phyloP scores from a whole-genome alignment of 2,329 filamentous ascomycete species.

The Trichophyton simii region DNA sequence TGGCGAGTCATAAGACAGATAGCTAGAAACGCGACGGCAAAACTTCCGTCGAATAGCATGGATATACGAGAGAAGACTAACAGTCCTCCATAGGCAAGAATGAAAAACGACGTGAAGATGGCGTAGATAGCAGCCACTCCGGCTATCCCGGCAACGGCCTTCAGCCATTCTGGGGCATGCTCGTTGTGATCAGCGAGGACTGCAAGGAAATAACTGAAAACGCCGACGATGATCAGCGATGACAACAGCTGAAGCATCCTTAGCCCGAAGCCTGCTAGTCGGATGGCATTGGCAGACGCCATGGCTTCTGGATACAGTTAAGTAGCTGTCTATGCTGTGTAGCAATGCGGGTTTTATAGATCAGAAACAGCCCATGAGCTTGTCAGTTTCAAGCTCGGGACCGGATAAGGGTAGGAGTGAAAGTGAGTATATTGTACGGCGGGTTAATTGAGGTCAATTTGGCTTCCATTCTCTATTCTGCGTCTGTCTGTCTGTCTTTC shows the following conservation, averaged over 20 bases:
- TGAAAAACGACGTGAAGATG: slow-evolving; percentile 56
- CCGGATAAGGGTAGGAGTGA: not conserved
- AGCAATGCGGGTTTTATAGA: slow-evolving; percentile 17
- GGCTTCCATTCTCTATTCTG: not conserved
- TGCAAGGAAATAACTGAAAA: slow-evolving; percentile 77
- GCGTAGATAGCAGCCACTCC: slow-evolving; percentile 65
- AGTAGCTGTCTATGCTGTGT: too few species aligned
- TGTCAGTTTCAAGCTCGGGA: not conserved
- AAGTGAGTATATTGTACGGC: not conserved
- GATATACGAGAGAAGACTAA: slow-evolving; percentile 59
- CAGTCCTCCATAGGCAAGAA: slow-evolving; percentile 68
- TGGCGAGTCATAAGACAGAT: slow-evolving; percentile 61
- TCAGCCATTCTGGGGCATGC: slow-evolving; percentile 50
- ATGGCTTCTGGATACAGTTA: not conserved
- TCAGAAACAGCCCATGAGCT: not conserved
- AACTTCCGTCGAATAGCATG: slow-evolving; percentile 64
- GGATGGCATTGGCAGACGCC: slow-evolving; percentile 48
- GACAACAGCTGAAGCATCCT: slow-evolving; percentile 63
- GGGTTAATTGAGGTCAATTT: too few species aligned
- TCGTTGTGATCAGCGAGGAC: slow-evolving; percentile 54
- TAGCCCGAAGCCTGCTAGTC: slow-evolving; percentile 56
- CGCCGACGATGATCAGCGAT: slow-evolving; percentile 58
- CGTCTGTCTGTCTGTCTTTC: not conserved
- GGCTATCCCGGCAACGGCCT: slow-evolving; percentile 66
- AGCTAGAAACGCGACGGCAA: slow-evolving; percentile 67